Percentiles rank a stretch among this genome's conserved stretches.
phyloP scores from a whole-genome alignment of 805 yeast genomes.

The Kodamaea laetipori region DNA sequence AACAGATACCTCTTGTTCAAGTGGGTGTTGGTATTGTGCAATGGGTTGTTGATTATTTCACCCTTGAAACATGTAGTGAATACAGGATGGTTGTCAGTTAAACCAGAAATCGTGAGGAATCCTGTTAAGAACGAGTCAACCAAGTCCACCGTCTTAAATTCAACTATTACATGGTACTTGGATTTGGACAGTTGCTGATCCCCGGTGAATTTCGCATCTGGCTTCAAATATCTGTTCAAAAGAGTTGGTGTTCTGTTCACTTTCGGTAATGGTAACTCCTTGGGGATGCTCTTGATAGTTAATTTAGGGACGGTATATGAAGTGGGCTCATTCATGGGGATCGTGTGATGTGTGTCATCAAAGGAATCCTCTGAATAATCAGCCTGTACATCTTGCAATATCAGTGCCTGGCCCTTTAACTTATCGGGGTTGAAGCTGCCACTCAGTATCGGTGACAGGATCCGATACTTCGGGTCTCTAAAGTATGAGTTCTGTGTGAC shows the following conservation, averaged over 20 bases:
- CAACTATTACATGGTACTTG: conserved; percentile 67
- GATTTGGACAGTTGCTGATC: conserved; percentile 69
- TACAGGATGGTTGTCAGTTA: conserved; percentile 61
- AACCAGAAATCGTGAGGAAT: conserved; percentile 63
- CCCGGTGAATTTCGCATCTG: conserved; percentile 65
- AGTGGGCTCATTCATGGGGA: not conserved
- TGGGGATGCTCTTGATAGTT: conserved; percentile 1
- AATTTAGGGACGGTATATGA: conserved; percentile 5
- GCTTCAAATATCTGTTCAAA: conserved; percentile 51
- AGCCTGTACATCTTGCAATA: not conserved
- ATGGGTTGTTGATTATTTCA: conserved; percentile 61
- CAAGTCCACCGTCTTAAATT: conserved; percentile 69
- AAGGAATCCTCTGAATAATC: conserved; percentile 2
- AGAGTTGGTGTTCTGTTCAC: conserved; percentile 23
- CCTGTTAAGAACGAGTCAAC: conserved; percentile 50
- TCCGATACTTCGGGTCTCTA: conserved; percentile 9
- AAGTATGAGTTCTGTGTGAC: conserved; percentile 11
- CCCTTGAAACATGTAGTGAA: conserved; percentile 74
- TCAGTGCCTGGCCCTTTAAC: not conserved
- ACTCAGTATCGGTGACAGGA: conserved; percentile 4
- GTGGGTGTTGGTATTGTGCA: conserved; percentile 21
- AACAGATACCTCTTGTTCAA: conserved; percentile 47
- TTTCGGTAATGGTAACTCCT: conserved; percentile 7
- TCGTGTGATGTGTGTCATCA: conserved; percentile 2
- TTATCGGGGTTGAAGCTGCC: conserved; percentile 3